Evolutionary conservation across 805 yeast species (phyloP), one percentile per base, ranked within the genome.

Genomic region (Wickerhamomyces chaumierensis): DNA sequence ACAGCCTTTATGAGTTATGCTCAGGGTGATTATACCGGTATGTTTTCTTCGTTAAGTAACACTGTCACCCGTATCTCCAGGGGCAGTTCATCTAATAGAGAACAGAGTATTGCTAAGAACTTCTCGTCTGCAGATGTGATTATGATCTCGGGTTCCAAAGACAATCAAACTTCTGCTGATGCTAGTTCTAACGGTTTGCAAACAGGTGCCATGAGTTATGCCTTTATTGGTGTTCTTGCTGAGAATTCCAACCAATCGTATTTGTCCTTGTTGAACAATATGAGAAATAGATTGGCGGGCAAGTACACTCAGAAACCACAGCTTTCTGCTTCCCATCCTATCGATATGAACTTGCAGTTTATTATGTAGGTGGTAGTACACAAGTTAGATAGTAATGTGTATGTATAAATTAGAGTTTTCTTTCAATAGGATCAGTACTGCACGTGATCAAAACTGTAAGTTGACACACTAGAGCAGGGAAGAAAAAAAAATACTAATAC

Each of bases 131-230:
- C 90, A 2, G 94, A 84, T 58, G 82, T 78, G 16, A 71, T 84
- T 18, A 71, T 75, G 59, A 62, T 84, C 39, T 76, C 86, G 3
- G 95, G 94, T 5, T 85, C 94, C 47, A 82, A 81, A 54, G 95
- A 84, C 58, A 68, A 73, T 38, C 94, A 84, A 60, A 84, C 94
- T 0, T 72, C 81, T 25, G 94, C 94, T 6, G 94, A 84, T 57
- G 81, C 94, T 0, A 65, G 63, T 17, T 85, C 80, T 52, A 76
- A 73, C 31, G 87, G 88, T 20, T 61, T 58, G 12, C 72, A 77
- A 33, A 81, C 92, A 0, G 95, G 95, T 41, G 95, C 95, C 4
- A 79, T 84, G 83, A 78, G 87, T 18, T 81, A 75, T 61, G 80
- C 94, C 1, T 82, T 85, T 50, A 66, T 82, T 35, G 65, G 68